Evolutionary conservation across 306 rosid species (phyloP).

Genomic region (Quercus bicolor): DNA sequence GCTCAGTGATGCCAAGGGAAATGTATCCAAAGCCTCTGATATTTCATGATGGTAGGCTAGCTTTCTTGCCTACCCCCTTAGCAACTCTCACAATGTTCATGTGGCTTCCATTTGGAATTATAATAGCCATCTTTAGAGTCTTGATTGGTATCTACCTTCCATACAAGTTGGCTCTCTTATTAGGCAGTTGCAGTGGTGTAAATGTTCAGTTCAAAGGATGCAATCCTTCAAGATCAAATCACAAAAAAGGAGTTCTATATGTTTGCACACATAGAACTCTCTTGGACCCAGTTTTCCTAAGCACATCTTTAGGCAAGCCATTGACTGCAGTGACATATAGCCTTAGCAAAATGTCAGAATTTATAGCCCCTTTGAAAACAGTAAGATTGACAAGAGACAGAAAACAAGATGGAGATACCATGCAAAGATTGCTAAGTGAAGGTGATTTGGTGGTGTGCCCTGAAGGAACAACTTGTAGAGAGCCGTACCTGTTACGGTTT

Average conservation of each 20-base stretch:
- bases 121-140: slow-evolving; percentile 62
- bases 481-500: slow-evolving; percentile 81
- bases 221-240: slow-evolving; percentile 13
- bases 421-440: slow-evolving; percentile 49
- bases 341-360: slow-evolving; percentile 58
- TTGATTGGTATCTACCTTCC: slow-evolving; percentile 61
- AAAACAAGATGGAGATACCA: slow-evolving; percentile 57
- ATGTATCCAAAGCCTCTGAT: slow-evolving; percentile 74
- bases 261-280: slow-evolving; percentile 80
- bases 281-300: slow-evolving; percentile 70
- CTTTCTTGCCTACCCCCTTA: slow-evolving; percentile 78
- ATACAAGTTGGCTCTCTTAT: slow-evolving; percentile 27
- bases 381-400: slow-evolving; percentile 75
- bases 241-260: slow-evolving; percentile 52
- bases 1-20: slow-evolving; percentile 42
- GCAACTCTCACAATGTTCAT: slow-evolving; percentile 70
- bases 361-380: slow-evolving; percentile 56
- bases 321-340: slow-evolving; percentile 79
- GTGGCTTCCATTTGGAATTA: slow-evolving; percentile 73
- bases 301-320: slow-evolving; percentile 41
- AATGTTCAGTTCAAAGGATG: slow-evolving; percentile 29
- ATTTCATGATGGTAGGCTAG: slow-evolving; percentile 90
- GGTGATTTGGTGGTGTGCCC: slow-evolving; percentile 96
- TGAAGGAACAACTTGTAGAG: slow-evolving; percentile 97
- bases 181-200: slow-evolving; percentile 51